Evolutionary conservation across 2,329 filamentous ascomycete genomes (phyloP).

Genomic region (Elsinoe batatas): DNA sequence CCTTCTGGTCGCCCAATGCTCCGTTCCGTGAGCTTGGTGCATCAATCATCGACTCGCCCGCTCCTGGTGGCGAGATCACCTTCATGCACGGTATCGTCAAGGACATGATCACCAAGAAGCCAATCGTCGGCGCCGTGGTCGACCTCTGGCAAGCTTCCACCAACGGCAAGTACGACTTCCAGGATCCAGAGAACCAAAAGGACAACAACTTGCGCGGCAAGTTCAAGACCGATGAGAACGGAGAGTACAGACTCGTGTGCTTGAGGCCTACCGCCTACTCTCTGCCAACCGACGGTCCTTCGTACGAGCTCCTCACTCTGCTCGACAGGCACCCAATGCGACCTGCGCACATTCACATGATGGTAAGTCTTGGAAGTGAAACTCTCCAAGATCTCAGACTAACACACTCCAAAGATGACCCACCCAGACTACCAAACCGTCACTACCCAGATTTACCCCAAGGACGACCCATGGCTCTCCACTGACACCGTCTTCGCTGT

Average conservation of each 20-base stretch:
- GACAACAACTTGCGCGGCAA: slow-evolving; percentile 69
- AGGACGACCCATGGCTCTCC: slow-evolving; percentile 47
- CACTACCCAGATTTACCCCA: slow-evolving; percentile 50
- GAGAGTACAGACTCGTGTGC: slow-evolving; percentile 65
- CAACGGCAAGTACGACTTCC: slow-evolving; percentile 51
- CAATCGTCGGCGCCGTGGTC: slow-evolving; percentile 58
- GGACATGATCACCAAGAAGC: slow-evolving; percentile 55
- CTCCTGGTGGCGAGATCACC: slow-evolving; percentile 49
- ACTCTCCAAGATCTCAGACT: slow-evolving; percentile 8
- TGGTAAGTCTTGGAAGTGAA: slow-evolving; percentile 27
- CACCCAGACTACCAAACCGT: slow-evolving; percentile 47
- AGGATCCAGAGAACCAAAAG: slow-evolving; percentile 60
- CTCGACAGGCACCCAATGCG: slow-evolving; percentile 51
- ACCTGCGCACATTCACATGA: slow-evolving; percentile 53
- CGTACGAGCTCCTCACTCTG: slow-evolving; percentile 42
- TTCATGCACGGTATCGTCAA: slow-evolving; percentile 61
- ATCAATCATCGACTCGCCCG: slow-evolving; percentile 54
- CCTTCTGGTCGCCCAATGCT: slow-evolving; percentile 67
- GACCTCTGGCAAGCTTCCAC: slow-evolving; percentile 71
- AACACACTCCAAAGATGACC: slow-evolving; percentile 24
- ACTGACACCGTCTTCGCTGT: slow-evolving; percentile 54
- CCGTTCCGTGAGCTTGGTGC: slow-evolving; percentile 60
- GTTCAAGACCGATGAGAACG: slow-evolving; percentile 60
- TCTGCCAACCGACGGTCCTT: slow-evolving; percentile 54
- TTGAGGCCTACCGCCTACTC: slow-evolving; percentile 65